Evolutionary conservation across 495 filamentous ascomycete genomes (phyloP).

Genomic region (Amphirosellinia nigrospora): DNA sequence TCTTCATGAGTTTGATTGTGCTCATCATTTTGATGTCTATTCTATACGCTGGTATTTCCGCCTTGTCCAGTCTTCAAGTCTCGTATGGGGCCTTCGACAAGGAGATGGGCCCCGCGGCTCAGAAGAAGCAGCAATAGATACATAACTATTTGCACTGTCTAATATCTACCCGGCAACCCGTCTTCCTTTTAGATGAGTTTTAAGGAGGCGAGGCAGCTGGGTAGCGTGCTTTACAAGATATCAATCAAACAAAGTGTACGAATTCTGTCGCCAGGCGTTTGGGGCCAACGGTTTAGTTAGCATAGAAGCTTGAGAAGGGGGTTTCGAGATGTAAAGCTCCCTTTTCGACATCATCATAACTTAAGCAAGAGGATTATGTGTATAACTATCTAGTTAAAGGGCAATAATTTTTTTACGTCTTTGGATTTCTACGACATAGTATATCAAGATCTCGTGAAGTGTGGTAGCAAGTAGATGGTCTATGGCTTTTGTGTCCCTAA

Average conservation of each 20-base stretch:
- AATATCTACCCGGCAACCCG: neutral
- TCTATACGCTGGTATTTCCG: slow-evolving; percentile 75
- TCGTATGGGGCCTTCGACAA: slow-evolving; percentile 95
- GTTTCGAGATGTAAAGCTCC: slow-evolving; percentile 25
- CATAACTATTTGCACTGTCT: neutral
- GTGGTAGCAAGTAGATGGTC: neutral
- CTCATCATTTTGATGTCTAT: slow-evolving; percentile 72
- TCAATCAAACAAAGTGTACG: slow-evolving; percentile 33
- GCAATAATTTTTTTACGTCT: slow-evolving; percentile 13
- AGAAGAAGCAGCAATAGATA: slow-evolving; percentile 78
- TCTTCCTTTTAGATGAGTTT: neutral
- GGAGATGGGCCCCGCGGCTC: slow-evolving; percentile 84
- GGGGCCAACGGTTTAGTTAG: slow-evolving; percentile 32
- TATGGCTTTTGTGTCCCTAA: neutral
- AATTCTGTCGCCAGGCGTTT: slow-evolving; percentile 38
- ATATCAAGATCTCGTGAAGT: neutral
- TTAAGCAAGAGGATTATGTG: slow-evolving; percentile 33
- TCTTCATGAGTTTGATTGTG: slow-evolving; percentile 79
- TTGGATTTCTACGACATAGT: neutral
- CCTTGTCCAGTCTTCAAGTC: slow-evolving; percentile 80
- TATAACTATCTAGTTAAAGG: slow-evolving; percentile 30
- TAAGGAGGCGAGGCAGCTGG: neutral
- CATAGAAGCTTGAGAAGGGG: slow-evolving; percentile 33
- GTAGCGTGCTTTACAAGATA: slow-evolving; percentile 16
- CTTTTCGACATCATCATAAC: slow-evolving; percentile 9